Base-by-base conservation (phyloP, 345 rosid species). In the Eucalyptus microcorys region DNA sequence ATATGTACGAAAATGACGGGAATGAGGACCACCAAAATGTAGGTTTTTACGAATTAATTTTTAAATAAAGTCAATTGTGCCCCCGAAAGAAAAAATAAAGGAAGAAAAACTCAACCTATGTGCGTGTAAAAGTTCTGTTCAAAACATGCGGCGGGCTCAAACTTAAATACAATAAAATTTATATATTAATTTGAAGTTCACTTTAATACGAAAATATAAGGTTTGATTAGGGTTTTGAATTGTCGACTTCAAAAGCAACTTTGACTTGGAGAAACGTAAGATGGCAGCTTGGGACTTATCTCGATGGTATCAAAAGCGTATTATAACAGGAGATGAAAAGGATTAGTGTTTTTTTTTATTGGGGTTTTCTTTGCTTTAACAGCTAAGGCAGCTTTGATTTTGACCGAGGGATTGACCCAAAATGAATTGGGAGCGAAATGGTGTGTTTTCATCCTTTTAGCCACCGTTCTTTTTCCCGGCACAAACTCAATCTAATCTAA, bases 31-130 rank as follows among this genome's bases (percentile, higher is more conserved):
- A 1, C 26, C 4, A 5, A 37, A 37, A 37, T 21, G 81, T 17
- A 16, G 80, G 43, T 34, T 34, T n/a, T 68, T 17, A 3, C 81
- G 26, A 71, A 17, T 37, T 37, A 19, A 34, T 71, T 71, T 34
- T 42, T 37, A 71, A 37, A 5, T 37, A 34, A 37, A 34, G 40
- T 71, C 47, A 11, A 3, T 21, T 1, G 83, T 19, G 15, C 43
- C 43, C 8, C 49, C 4, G 0, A 3, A 6, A 4, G 17, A 34
- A 17, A 32, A 30, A 30, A n/a, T 4, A n/a, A 14, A 13, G 32
- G 32, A n/a, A 71, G 2, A 71, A 71, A 37, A 40, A 37, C 26
- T 12, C 13, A 76, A 37, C 14, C 45, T 10, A 37, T 2, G 27
- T 37, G 13, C 83, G 8, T 76, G 24, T 21, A 5, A 37, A 76